These are phyloP conservation scores for Hypoxylon sp. DNA, from an alignment of 2,329 filamentous ascomycete genomes.

Conservation along the genomic window DNA sequence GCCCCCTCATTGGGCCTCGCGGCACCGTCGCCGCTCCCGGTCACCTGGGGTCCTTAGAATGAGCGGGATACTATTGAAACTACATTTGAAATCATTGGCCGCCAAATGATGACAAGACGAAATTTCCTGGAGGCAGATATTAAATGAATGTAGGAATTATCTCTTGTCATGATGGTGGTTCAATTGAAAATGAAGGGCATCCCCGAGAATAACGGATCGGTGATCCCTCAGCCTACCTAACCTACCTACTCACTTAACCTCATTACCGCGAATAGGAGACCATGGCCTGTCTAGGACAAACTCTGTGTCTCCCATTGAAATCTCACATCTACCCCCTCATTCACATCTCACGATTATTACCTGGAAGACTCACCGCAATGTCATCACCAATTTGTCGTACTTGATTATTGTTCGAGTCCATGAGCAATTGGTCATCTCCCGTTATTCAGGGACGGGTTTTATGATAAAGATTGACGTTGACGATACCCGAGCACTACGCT, in stretches of 20 bases:
- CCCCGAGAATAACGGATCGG: slow-evolving; percentile 22
- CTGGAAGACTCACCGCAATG: slow-evolving; percentile 31
- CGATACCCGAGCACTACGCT: slow-evolving; percentile 41
- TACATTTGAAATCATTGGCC: slow-evolving; percentile 30
- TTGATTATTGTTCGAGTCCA: slow-evolving; percentile 24
- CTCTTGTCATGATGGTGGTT: slow-evolving; percentile 33
- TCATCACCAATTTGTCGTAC: slow-evolving; percentile 34
- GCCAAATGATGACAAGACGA: slow-evolving; percentile 31
- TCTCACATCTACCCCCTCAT: slow-evolving; percentile 23
- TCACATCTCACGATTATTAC: slow-evolving; percentile 29
- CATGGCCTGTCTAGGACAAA: slow-evolving; percentile 26
- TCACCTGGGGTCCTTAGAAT: slow-evolving; percentile 20
- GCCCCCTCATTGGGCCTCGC: slow-evolving; percentile 16
- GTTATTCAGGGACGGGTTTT: slow-evolving; percentile 23
- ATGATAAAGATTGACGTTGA: slow-evolving; percentile 45
- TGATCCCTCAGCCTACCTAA: slow-evolving; percentile 28
- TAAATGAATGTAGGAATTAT: slow-evolving; percentile 27
- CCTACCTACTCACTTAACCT: not conserved
- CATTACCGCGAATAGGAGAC: slow-evolving; percentile 24
- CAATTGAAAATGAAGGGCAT: slow-evolving; percentile 24
- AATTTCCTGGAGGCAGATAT: slow-evolving; percentile 34
- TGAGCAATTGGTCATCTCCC: slow-evolving; percentile 29
- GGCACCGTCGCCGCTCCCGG: slow-evolving; percentile 11
- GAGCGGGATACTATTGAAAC: slow-evolving; percentile 31
- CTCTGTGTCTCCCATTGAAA: slow-evolving; percentile 26